Conservation (phyloP, 2,329 filamentous ascomycete genomes). For the Aureobasidium uvarum region DNA sequence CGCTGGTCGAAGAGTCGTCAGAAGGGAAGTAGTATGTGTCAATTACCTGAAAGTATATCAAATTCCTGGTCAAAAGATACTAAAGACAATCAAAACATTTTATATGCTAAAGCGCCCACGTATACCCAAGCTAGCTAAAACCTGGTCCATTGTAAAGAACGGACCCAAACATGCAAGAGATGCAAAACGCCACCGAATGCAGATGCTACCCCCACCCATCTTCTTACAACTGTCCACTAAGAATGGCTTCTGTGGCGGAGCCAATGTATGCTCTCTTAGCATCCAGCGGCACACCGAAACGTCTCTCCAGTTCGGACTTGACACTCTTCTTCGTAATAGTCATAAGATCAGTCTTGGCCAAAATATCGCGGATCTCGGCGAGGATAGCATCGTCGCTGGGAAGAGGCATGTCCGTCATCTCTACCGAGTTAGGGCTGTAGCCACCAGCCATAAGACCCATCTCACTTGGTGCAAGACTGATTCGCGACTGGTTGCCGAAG, state of each 20-base stretch:
- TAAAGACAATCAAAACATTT: slow-evolving; percentile 14
- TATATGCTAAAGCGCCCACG: slow-evolving; percentile 4
- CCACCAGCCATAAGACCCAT: slow-evolving; percentile 29
- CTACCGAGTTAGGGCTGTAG: slow-evolving; percentile 56
- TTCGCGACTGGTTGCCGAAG: slow-evolving; percentile 56
- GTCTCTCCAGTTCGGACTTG: slow-evolving; percentile 85
- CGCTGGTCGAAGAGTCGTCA: not conserved
- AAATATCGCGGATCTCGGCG: slow-evolving; percentile 90
- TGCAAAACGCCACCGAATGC: slow-evolving; percentile 21
- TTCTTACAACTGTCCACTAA: slow-evolving; percentile 43
- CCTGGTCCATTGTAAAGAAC: not conserved
- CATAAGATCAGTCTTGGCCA: slow-evolving; percentile 92
- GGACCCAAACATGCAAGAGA: slow-evolving; percentile 7
- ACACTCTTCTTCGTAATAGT: slow-evolving; percentile 98
- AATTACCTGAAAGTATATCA: not conserved
- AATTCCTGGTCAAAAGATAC: not conserved
- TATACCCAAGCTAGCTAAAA: slow-evolving; percentile 16
- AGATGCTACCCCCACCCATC: not conserved
- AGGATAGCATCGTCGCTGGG: slow-evolving; percentile 87
- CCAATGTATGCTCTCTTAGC: slow-evolving; percentile 84
- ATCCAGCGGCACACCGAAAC: slow-evolving; percentile 85
- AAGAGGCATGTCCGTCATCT: slow-evolving; percentile 69
- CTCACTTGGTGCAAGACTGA: slow-evolving; percentile 67
- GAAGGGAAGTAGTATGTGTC: not conserved
- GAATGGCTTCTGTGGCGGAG: slow-evolving; percentile 45